Percentiles rank a stretch among this genome's conserved stretches.
These are phyloP conservation scores for Hanseniaspora guilliermondii DNA, from an alignment of 805 yeast genomes.

Conservation along the genomic window DNA sequence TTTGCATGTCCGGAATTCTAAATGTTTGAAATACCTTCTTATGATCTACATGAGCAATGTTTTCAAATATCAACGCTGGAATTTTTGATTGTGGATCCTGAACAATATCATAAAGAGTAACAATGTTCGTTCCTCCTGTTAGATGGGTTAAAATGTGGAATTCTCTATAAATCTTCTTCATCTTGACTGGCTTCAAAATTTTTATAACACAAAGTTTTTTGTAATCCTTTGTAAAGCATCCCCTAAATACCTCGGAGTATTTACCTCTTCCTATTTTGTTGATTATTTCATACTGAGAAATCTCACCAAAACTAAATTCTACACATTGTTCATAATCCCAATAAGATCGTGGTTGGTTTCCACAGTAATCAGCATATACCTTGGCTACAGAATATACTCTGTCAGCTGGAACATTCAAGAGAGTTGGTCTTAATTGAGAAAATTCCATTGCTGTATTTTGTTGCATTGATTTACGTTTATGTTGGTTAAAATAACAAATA, in stretches of 20 bases:
- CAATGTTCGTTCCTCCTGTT: slow-evolving; percentile 70
- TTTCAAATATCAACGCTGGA: slow-evolving; percentile 80
- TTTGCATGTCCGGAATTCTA: slow-evolving; percentile 60
- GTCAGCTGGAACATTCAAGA: slow-evolving; percentile 25
- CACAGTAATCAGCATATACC: slow-evolving; percentile 73
- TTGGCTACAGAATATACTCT: slow-evolving; percentile 47
- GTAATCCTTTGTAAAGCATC: slow-evolving; percentile 25
- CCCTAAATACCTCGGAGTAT: slow-evolving; percentile 86
- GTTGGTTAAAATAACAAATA: not conserved
- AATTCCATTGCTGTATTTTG: not conserved
- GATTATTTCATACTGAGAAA: slow-evolving; percentile 72
- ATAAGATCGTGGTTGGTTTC: slow-evolving; percentile 60
- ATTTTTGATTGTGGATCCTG: slow-evolving; percentile 75
- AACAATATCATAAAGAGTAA: slow-evolving; percentile 68
- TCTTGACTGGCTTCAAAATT: slow-evolving; percentile 83
- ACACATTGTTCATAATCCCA: slow-evolving; percentile 71
- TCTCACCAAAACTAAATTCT: slow-evolving; percentile 71
- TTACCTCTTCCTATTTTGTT: slow-evolving; percentile 84
- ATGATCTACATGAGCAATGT: slow-evolving; percentile 73
- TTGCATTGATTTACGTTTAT: not conserved
- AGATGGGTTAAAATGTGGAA: slow-evolving; percentile 76
- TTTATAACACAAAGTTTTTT: slow-evolving; percentile 60
- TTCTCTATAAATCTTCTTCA: slow-evolving; percentile 86
- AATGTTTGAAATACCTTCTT: slow-evolving; percentile 75
- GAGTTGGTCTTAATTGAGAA: slow-evolving; percentile 25